Percentiles rank a stretch among this genome's conserved stretches.
Conservation (phyloP, 805 yeast species). For the Candida sithepensis region DNA sequence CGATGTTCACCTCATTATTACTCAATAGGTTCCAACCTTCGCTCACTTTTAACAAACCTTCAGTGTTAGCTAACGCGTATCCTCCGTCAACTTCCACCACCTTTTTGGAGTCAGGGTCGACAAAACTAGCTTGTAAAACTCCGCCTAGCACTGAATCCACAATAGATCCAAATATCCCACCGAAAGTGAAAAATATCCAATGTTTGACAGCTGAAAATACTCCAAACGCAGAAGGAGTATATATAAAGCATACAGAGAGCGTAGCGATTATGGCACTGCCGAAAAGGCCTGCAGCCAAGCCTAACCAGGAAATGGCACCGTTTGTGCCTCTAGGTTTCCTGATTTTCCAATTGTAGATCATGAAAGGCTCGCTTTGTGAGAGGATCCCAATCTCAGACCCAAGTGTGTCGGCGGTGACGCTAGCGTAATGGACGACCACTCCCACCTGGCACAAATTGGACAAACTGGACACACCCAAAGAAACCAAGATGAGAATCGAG, state of each 20-base stretch:
- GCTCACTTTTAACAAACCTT: background rate
- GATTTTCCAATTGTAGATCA: constrained; percentile 8
- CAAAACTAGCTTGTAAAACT: constrained; percentile 6
- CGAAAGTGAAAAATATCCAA: constrained; percentile 6
- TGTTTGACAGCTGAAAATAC: background rate
- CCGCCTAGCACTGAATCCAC: constrained; percentile 14
- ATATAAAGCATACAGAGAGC: background rate
- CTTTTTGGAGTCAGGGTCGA: constrained; percentile 1
- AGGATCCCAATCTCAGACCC: constrained; percentile 14
- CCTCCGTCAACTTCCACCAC: constrained; percentile 11
- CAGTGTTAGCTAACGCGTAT: background rate
- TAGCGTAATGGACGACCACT: constrained; percentile 5
- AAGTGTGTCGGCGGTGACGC: constrained; percentile 13
- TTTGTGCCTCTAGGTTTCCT: constrained; percentile 13
- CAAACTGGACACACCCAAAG: background rate
- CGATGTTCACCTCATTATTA: constrained; percentile 8
- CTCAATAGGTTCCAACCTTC: constrained; percentile 2
- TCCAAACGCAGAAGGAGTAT: background rate
- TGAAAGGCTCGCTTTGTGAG: constrained; percentile 3
- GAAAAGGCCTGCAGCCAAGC: constrained; percentile 5
- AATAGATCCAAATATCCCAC: constrained; percentile 10
- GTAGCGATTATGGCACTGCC: background rate
- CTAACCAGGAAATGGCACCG: constrained; percentile 11
- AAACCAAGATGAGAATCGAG: background rate
- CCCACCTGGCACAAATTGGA: background rate